Evolutionary conservation across 768 basidiomycete genomes (phyloP).

Genomic region (Dacryopinax spathularia): DNA sequence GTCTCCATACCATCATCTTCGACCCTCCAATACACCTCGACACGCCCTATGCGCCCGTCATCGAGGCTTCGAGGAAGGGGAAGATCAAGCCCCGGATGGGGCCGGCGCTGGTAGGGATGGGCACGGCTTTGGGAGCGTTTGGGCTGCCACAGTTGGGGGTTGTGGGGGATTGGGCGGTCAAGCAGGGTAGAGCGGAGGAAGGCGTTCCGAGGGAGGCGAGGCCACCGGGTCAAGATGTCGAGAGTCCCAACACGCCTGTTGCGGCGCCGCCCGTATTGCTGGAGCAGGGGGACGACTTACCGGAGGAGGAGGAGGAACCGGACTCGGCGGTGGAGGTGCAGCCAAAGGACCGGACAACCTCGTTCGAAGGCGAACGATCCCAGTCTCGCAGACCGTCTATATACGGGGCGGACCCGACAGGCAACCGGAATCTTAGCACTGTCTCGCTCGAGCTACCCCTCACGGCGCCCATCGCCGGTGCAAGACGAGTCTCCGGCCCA

Average conservation of each 20-base stretch:
- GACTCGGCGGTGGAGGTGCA: neutral
- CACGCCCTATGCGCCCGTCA: conserved; percentile 39
- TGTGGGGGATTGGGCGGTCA: conserved; percentile 71
- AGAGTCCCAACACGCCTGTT: neutral
- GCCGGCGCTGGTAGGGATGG: conserved; percentile 73
- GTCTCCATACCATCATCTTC: conserved; percentile 94
- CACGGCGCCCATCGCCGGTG: neutral
- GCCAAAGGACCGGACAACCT: no score
- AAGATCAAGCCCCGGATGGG: conserved; percentile 56
- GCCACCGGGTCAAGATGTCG: neutral
- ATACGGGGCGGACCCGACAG: neutral
- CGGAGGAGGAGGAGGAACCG: neutral
- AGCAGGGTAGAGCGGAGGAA: conserved; percentile 72
- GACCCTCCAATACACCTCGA: conserved; percentile 56
- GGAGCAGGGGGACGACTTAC: neutral
- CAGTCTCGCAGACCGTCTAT: neutral
- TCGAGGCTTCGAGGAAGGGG: conserved; percentile 33
- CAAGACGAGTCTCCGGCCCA: neutral
- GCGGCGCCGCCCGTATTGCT: neutral
- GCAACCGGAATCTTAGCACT: neutral
- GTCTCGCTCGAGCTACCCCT: neutral
- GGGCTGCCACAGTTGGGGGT: conserved; percentile 61
- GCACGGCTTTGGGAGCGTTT: conserved; percentile 56
- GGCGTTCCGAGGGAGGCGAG: conserved; percentile 24
- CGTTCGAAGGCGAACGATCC: no score